Conservation (phyloP, 345 rosid species). For the sweet orange (Citrus sinensis) region DNA sequence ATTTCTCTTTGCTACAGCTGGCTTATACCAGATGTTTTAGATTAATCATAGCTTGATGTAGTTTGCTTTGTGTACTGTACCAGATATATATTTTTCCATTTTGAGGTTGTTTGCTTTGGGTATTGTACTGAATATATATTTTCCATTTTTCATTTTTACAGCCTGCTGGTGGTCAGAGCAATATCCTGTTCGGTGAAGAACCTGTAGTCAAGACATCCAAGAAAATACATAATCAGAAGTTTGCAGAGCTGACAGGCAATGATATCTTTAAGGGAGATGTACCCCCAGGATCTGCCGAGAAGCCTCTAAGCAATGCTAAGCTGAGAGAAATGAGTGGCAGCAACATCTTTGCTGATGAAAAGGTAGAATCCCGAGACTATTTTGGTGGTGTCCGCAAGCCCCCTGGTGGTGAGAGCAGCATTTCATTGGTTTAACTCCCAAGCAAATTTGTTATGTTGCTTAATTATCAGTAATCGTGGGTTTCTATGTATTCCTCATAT, state of each 20-base stretch:
- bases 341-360: conserved; percentile 77
- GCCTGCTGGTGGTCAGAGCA: conserved; percentile 88
- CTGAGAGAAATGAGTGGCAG: conserved; percentile 79
- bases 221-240: conserved; percentile 74
- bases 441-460: background rate
- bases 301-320: conserved; percentile 69
- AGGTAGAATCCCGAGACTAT: conserved; percentile 65
- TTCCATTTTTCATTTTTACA: conserved; percentile 12
- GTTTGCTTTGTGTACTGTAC: background rate
- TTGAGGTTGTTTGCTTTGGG: background rate
- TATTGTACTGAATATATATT: background rate
- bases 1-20: too few relatives aligned
- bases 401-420: conserved; percentile 94
- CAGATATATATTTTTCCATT: background rate
- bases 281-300: conserved; percentile 64
- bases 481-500: conserved; percentile 1
- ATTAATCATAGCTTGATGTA: background rate
- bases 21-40: too few relatives aligned
- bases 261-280: conserved; percentile 71
- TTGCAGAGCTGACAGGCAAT: conserved; percentile 73
- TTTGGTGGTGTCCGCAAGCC: conserved; percentile 83
- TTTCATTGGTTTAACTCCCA: conserved; percentile 39
- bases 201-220: conserved; percentile 59
- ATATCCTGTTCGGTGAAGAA: conserved; percentile 58
- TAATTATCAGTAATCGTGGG: background rate